Evolutionary conservation across 108 stramenopile genomes (phyloP), one percentile per base, ranked within the genome.

Genomic region (Cyclotella atomus): DNA sequence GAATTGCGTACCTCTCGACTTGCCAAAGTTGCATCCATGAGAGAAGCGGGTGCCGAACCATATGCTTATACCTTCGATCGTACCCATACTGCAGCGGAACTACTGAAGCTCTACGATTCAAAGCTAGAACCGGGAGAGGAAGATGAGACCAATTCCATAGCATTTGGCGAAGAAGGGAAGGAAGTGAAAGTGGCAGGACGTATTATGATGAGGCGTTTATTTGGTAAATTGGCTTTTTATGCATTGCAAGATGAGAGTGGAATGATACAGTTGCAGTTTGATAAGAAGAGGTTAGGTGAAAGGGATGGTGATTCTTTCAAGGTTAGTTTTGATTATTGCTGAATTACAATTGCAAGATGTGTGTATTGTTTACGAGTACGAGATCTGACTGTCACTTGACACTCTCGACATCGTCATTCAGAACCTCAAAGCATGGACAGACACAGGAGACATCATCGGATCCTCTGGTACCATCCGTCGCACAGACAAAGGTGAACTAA

Each of bases 141-240:
- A 81, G 96, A 97, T 71, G 60, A 1, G 9, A 16, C 20, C 14
- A 44, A 41, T 43, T 1, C 36, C 23, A 44, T 61, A 43, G 60
- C 41, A 0, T 41, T 44, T 61, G 6, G 25, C 25, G 64, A 21
- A 14, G 61, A 15, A 0, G 59, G 45, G 27, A 88, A 83, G 8
- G 83, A 91, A 32, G 91, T 97, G 17, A 68, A 87, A 1, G 91
- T 97, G 28, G 95, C 96, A 14, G 98, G 98, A 3, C 88, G 98
- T 20, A 91, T 98, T 71, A 94, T 97, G 96, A 91, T 93, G 10
- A 70, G 94, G 49, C 88, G 98, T 28, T 92, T 97, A 15, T 98
- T 98, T 87, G 98, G 98, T 30, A 96, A 97, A 70, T 84, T 98
- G 41, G 96, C 97, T 3, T 98, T 98, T 76, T 97, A 97, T 71